Percentiles rank a stretch among this genome's conserved stretches.
Evolutionary conservation across 2,329 filamentous ascomycete genomes (phyloP).

Genomic region (Colletotrichum tanaceti): DNA sequence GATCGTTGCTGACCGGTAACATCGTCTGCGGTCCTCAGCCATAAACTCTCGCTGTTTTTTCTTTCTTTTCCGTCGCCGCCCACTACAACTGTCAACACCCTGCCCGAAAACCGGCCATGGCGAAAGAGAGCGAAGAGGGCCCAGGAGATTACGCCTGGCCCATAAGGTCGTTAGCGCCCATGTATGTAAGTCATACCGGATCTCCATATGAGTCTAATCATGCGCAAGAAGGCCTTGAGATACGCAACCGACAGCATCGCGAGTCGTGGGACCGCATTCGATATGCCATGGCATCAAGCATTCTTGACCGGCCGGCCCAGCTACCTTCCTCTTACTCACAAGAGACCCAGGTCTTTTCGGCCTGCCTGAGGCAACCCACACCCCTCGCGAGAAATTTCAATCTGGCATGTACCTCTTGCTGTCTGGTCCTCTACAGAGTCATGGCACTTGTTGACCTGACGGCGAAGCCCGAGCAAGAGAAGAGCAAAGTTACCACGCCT

Average conservation of each 20-base stretch:
- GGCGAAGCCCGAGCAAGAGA: constrained; percentile 30
- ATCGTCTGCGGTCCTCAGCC: constrained; percentile 22
- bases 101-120: constrained; percentile 21
- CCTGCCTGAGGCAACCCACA: constrained; percentile 9
- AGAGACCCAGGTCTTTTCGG: background rate
- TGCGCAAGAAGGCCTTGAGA: constrained; percentile 36
- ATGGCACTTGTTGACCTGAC: constrained; percentile 28
- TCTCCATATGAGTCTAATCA: constrained; percentile 38
- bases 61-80: too few species aligned
- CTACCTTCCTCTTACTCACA: constrained; percentile 34
- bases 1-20: background rate
- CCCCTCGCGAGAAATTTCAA: constrained; percentile 18
- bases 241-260: constrained; percentile 34
- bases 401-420: constrained; percentile 19
- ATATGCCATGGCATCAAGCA: constrained; percentile 23
- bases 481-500: constrained; percentile 14
- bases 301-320: constrained; percentile 20
- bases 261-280: constrained; percentile 36
- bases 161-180: constrained; percentile 36
- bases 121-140: constrained; percentile 21
- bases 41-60: constrained; percentile 28
- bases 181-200: constrained; percentile 40
- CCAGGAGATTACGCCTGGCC: constrained; percentile 36
- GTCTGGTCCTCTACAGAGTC: constrained; percentile 28
- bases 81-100: background rate